Percentiles rank a stretch among this genome's conserved stretches.
Conservation (phyloP, 768 basidiomycete species). For the Mrakia blollopis region DNA sequence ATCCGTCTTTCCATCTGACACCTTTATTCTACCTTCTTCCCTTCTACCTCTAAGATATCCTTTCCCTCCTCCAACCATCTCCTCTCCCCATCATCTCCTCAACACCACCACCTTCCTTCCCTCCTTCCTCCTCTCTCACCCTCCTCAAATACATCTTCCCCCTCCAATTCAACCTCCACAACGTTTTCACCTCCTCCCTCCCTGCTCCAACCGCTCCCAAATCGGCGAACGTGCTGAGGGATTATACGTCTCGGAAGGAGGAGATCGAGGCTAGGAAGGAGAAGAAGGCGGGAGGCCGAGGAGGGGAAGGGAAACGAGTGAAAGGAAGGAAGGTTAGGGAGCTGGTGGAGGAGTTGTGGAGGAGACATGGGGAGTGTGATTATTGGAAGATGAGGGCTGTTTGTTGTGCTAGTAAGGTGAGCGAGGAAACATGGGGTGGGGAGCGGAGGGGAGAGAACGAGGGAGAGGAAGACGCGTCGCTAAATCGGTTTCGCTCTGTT, state of each 20-base stretch:
- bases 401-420: slow-evolving; percentile 73
- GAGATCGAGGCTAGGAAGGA: slow-evolving; percentile 28
- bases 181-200: slow-evolving; percentile 51
- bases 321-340: slow-evolving; percentile 54
- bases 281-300: slow-evolving; percentile 44
- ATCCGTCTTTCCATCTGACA: not conserved
- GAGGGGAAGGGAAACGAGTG: slow-evolving; percentile 64
- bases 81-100: slow-evolving; percentile 43
- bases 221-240: slow-evolving; percentile 44
- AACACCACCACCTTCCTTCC: slow-evolving; percentile 36
- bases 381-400: slow-evolving; percentile 61
- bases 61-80: slow-evolving; percentile 57
- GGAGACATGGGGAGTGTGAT: slow-evolving; percentile 63
- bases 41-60: slow-evolving; percentile 56
- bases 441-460: too few species aligned
- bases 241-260: slow-evolving; percentile 46
- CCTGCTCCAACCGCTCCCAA: not conserved
- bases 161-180: slow-evolving; percentile 64
- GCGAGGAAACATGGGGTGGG: too few species aligned
- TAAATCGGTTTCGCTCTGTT: not conserved
- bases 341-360: slow-evolving; percentile 59
- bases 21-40: not conserved
- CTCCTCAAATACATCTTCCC: slow-evolving; percentile 82
- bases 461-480: not conserved
- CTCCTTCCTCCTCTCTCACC: slow-evolving; percentile 54